Percentiles rank a stretch among this genome's conserved stretches.
Evolutionary conservation across 441 rosid genomes (phyloP).

Genomic region (Pelargonium cotyledonis): DNA sequence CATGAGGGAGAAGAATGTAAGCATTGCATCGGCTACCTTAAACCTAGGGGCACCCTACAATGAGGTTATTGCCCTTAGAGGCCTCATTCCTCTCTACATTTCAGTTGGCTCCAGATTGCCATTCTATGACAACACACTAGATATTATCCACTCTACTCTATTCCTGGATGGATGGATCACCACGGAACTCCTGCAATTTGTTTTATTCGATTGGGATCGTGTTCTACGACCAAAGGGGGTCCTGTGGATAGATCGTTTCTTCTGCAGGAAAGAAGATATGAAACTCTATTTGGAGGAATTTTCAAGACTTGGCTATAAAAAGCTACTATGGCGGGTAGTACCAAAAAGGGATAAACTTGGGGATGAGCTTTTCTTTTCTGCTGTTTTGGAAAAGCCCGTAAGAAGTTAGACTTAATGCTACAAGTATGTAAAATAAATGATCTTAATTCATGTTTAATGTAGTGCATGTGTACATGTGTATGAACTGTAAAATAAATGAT

Average conservation of each 20-base stretch:
- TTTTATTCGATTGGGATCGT: conserved; percentile 44
- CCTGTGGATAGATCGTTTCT: conserved; percentile 52
- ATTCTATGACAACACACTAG: conserved; percentile 51
- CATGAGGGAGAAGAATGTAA: conserved; percentile 45
- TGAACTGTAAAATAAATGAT: no score
- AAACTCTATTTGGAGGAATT: conserved; percentile 39
- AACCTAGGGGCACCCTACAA: conserved; percentile 51
- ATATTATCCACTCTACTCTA: conserved; percentile 41
- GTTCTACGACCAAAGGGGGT: conserved; percentile 39
- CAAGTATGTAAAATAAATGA: no score
- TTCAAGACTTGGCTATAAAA: conserved; percentile 34
- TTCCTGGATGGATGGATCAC: conserved; percentile 50
- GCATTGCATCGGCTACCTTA: conserved; percentile 42
- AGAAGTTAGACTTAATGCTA: conserved; percentile 16
- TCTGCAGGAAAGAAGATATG: conserved; percentile 38
- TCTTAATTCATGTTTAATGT: no score
- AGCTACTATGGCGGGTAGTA: conserved; percentile 40
- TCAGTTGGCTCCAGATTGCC: conserved; percentile 49
- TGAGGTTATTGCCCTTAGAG: conserved; percentile 48
- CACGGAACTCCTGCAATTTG: conserved; percentile 37
- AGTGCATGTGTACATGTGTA: no score
- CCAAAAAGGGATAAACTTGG: conserved; percentile 40
- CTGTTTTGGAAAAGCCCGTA: conserved; percentile 45
- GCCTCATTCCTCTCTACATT: conserved; percentile 41
- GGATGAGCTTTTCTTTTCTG: conserved; percentile 47